Conservation (phyloP, 768 basidiomycete genomes). For the Phlebiopsis flavidoalba region DNA sequence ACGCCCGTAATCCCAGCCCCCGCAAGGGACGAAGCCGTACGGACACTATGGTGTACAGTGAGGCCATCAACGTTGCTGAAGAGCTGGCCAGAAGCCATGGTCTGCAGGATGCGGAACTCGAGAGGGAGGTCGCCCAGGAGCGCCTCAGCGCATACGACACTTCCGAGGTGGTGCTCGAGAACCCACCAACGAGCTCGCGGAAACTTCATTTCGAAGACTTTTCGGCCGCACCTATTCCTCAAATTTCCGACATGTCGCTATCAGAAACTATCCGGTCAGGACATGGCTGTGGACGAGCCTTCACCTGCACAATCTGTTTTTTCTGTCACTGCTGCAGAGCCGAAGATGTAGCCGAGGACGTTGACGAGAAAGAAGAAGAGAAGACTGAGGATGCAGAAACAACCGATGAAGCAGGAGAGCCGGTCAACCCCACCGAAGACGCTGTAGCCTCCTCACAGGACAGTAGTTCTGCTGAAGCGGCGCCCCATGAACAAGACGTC, state of each 20-base stretch:
- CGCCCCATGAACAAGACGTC: not conserved
- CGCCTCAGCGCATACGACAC: conserved; percentile 1
- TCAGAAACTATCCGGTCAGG: not conserved
- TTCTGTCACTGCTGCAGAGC: not conserved
- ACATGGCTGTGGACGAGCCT: not conserved
- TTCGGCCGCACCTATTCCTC: not conserved
- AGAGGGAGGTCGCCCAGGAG: conserved; percentile 8
- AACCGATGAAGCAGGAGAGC: not conserved
- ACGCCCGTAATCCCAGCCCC: conserved; percentile 7
- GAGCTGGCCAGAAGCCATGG: conserved; percentile 29
- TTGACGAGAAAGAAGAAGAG: not conserved
- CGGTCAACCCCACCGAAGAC: not conserved
- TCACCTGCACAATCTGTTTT: not conserved
- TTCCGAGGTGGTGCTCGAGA: not conserved
- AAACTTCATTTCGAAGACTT: not conserved
- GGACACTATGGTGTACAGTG: conserved; percentile 71
- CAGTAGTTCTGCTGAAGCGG: not conserved
- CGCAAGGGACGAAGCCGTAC: conserved; percentile 10
- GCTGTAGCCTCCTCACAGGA: not conserved
- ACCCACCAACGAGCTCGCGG: not conserved
- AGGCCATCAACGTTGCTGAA: conserved; percentile 33
- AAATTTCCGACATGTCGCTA: not conserved
- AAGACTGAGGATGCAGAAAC: not conserved
- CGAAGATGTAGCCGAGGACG: not conserved
- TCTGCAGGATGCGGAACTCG: conserved; percentile 4